Percentiles rank a stretch among this genome's conserved stretches.
phyloP scores from a whole-genome alignment of 2,329 filamentous ascomycete genomes.

The Huntiella moniliformis region DNA sequence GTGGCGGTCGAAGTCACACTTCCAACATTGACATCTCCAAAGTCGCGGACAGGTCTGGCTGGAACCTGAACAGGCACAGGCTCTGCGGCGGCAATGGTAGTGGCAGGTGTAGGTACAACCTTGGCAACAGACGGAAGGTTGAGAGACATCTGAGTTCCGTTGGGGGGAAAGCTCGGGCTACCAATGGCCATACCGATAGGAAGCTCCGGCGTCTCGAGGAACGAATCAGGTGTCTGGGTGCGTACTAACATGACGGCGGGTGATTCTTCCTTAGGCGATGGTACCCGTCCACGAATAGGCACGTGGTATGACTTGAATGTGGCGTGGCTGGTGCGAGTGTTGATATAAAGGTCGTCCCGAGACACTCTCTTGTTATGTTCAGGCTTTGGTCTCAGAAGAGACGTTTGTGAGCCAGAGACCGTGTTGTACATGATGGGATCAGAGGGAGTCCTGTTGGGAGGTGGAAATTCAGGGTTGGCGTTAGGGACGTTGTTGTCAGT shows the following conservation, averaged over 20 bases:
- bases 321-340: slow-evolving; percentile 16
- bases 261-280: slow-evolving; percentile 24
- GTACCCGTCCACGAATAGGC: slow-evolving; percentile 23
- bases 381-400: slow-evolving; percentile 5
- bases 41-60: not conserved
- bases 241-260: slow-evolving; percentile 21
- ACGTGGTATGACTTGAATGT: slow-evolving; percentile 23
- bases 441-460: slow-evolving; percentile 2
- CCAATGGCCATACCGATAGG: slow-evolving; percentile 58
- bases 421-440: slow-evolving; percentile 8
- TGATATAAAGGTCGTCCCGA: slow-evolving; percentile 23
- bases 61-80: not conserved
- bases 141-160: not conserved
- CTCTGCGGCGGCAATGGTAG: not conserved
- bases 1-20: not conserved
- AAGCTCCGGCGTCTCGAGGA: slow-evolving; percentile 17
- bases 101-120: not conserved
- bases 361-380: slow-evolving; percentile 23
- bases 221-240: slow-evolving; percentile 25
- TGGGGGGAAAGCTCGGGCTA: slow-evolving; percentile 30
- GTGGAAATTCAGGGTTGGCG: not conserved
- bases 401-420: slow-evolving; percentile 8
- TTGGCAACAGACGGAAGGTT: not conserved
- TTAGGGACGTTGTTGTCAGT: not conserved
- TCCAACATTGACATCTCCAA: not conserved